phyloP scores from a whole-genome alignment of 345 rosid species.

The Euphorbia pulcherrima region DNA sequence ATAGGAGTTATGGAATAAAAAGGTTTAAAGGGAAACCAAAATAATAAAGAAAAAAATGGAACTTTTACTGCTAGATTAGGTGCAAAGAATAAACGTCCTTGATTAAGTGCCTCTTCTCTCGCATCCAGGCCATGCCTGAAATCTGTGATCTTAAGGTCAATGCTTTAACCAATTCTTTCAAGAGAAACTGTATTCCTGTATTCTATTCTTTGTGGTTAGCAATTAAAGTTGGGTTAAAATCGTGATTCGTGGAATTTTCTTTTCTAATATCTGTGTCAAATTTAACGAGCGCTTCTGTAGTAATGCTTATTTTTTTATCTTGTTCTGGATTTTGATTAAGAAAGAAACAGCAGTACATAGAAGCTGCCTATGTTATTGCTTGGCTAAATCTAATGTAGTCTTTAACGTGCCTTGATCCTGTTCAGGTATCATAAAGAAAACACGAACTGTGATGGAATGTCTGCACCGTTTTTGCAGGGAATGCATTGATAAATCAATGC shows the following conservation, averaged over 20 bases:
- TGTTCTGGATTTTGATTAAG: slow-evolving; percentile 10
- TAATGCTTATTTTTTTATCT: background rate
- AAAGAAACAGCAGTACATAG: background rate
- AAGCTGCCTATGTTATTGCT: background rate
- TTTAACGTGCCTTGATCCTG: slow-evolving; percentile 14
- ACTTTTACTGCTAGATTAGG: too few species aligned
- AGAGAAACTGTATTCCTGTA: background rate
- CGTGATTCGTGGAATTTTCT: background rate
- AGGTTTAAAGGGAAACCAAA: too few species aligned
- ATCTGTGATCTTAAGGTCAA: too few species aligned
- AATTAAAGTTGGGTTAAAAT: background rate
- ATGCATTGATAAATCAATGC: slow-evolving; percentile 95
- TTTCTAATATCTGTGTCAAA: background rate
- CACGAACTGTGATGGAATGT: slow-evolving; percentile 93
- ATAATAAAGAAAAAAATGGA: too few species aligned
- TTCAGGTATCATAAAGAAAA: slow-evolving; percentile 89
- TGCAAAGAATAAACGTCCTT: too few species aligned
- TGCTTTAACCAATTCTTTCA: background rate
- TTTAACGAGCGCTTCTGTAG: background rate
- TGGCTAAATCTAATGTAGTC: background rate
- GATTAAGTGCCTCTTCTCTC: too few species aligned
- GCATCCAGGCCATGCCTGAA: too few species aligned
- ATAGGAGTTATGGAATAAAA: too few species aligned
- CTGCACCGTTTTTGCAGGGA: slow-evolving; percentile 92
- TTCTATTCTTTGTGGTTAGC: background rate